Conservation (phyloP, 1,284 basidiomycete genomes). For the Irpex rosettiformis region DNA sequence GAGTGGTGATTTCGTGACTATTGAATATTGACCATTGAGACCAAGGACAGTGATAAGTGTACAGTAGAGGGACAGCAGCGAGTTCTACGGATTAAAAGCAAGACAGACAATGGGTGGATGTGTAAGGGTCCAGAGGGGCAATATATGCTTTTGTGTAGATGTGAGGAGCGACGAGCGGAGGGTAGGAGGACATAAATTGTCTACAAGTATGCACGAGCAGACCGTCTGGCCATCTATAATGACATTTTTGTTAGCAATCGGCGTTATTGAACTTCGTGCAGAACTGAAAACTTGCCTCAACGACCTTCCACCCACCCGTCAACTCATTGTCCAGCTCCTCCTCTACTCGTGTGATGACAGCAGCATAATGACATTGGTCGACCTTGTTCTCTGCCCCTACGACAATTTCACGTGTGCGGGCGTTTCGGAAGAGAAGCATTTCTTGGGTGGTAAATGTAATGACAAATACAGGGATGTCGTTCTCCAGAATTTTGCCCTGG, state of each 20-base stretch:
- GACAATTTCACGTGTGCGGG: constrained; percentile 79
- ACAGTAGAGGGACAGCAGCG: not conserved
- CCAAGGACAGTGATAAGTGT: no score
- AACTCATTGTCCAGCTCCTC: constrained; percentile 88
- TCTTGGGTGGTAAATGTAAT: constrained; percentile 95
- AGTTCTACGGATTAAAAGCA: not conserved
- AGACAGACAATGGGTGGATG: not conserved
- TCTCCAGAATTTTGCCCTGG: constrained; percentile 85
- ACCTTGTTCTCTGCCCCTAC: constrained; percentile 89
- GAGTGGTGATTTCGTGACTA: no score
- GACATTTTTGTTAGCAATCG: not conserved
- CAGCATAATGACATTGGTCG: constrained; percentile 91
- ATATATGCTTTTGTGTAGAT: constrained; percentile 11
- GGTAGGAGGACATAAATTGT: not conserved
- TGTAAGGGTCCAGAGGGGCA: constrained; percentile 1
- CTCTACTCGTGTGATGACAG: constrained; percentile 86
- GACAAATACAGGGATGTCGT: constrained; percentile 90
- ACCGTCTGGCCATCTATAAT: constrained; percentile 38
- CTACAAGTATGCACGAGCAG: constrained; percentile 38
- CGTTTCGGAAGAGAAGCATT: constrained; percentile 88
- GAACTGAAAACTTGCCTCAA: constrained; percentile 66
- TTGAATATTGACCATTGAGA: no score
- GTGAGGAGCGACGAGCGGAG: not conserved
- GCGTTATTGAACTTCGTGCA: constrained; percentile 1
- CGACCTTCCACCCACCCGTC: constrained; percentile 97